Evolutionary conservation across 257 asterid species (phyloP).

Genomic region (Solanum clarkiae): DNA sequence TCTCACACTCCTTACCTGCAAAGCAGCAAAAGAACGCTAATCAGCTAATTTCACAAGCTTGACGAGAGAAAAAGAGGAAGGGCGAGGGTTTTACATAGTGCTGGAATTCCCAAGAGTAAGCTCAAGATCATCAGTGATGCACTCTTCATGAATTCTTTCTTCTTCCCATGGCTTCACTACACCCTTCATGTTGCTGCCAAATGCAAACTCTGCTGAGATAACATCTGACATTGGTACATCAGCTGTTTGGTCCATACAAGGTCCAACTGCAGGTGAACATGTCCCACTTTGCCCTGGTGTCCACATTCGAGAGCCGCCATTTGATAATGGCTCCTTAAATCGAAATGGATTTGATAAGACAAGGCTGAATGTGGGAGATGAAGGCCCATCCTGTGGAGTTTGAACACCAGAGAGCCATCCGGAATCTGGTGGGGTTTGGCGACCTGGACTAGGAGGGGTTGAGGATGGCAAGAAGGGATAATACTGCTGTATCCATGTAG

Average conservation of each 20-base stretch:
- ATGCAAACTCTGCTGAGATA: constrained; percentile 82
- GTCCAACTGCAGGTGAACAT: constrained; percentile 75
- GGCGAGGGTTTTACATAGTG: constrained; percentile 38
- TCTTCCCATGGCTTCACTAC: constrained; percentile 97
- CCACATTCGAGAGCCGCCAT: constrained; percentile 92
- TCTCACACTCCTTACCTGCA: constrained; percentile 29
- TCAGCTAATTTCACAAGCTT: neutral
- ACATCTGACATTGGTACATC: constrained; percentile 94
- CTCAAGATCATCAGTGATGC: constrained; percentile 88
- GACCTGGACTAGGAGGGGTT: constrained; percentile 77
- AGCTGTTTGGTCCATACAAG: constrained; percentile 56
- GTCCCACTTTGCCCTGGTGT: constrained; percentile 98
- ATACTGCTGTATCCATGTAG: constrained; percentile 62
- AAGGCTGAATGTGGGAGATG: constrained; percentile 89
- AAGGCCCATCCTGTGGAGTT: constrained; percentile 77
- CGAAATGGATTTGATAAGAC: constrained; percentile 74
- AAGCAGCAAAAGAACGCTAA: neutral
- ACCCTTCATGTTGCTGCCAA: constrained; percentile 57
- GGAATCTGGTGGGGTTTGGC: constrained; percentile 77
- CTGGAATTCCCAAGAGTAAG: constrained; percentile 85
- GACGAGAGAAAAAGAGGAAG: neutral
- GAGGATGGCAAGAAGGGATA: constrained; percentile 64
- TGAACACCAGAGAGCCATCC: constrained; percentile 95
- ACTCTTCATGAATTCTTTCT: constrained; percentile 91
- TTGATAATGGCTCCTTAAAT: constrained; percentile 60